Evolutionary conservation across 1,139 yeast genomes (phyloP).

Genomic region (Kodamaea ohmeri): DNA sequence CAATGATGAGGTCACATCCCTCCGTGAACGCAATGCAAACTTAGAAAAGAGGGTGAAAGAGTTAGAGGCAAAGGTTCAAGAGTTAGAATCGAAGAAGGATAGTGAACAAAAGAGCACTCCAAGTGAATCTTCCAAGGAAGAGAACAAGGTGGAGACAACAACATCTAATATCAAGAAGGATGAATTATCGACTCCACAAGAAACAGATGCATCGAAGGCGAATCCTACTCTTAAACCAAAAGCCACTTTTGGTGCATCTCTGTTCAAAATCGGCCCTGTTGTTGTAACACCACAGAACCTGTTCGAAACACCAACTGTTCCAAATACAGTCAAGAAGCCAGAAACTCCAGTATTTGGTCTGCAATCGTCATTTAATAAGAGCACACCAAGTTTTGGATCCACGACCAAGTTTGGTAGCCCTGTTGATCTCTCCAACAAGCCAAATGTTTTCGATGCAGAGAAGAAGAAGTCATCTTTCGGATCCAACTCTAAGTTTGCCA

Average conservation of each 20-base stretch:
- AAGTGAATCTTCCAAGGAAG: not conserved
- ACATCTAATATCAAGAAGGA: not conserved
- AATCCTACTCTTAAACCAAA: slow-evolving; percentile 4
- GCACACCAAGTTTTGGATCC: slow-evolving; percentile 1
- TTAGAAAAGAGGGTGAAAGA: slow-evolving; percentile 13
- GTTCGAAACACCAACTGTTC: slow-evolving; percentile 16
- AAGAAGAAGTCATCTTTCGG: slow-evolving; percentile 42
- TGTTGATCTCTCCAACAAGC: slow-evolving; percentile 15
- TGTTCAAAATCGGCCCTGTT: slow-evolving; percentile 23
- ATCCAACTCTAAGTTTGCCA: slow-evolving; percentile 55
- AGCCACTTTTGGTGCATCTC: slow-evolving; percentile 34
- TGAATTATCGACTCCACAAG: not conserved
- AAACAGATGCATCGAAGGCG: not conserved
- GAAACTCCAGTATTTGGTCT: slow-evolving; percentile 35
- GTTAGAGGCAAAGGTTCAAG: slow-evolving; percentile 23
- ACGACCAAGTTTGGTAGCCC: slow-evolving; percentile 15
- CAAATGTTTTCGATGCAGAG: slow-evolving; percentile 36
- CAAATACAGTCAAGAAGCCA: slow-evolving; percentile 17
- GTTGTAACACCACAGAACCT: slow-evolving; percentile 24
- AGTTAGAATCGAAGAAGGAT: slow-evolving; percentile 13
- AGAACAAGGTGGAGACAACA: not conserved
- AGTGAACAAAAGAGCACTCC: not conserved
- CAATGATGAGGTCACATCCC: not conserved
- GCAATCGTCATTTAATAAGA: slow-evolving; percentile 50
- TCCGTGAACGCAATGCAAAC: not conserved